Percentiles rank a stretch among this genome's conserved stretches.
Conservation (phyloP, 2,329 filamentous ascomycete genomes). For the Cladobotryum mycophilum region DNA sequence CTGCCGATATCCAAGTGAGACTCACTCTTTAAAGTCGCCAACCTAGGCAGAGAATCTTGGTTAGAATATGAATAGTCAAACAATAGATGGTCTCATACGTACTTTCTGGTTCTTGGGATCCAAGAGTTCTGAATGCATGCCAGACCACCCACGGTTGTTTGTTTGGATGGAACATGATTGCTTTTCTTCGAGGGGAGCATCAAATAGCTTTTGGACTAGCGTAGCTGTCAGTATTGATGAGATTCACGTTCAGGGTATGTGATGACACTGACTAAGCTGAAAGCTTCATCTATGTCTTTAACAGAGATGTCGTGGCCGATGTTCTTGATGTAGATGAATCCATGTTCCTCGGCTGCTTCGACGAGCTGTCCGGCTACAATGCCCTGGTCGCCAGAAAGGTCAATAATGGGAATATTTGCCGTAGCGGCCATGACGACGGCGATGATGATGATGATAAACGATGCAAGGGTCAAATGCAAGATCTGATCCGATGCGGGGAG, state of each 20-base stretch:
- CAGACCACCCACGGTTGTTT: slow-evolving; percentile 83
- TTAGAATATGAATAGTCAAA: no score
- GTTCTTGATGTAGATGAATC: slow-evolving; percentile 86
- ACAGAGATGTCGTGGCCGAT: slow-evolving; percentile 61
- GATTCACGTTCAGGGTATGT: background rate
- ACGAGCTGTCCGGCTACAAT: slow-evolving; percentile 63
- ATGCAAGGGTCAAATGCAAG: no score
- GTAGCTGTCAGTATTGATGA: background rate
- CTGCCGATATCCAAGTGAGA: background rate
- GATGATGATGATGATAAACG: background rate
- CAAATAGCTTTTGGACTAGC: slow-evolving; percentile 65
- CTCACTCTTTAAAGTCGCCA: slow-evolving; percentile 83
- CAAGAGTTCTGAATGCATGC: slow-evolving; percentile 80
- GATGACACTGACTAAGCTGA: slow-evolving; percentile 57
- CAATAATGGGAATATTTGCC: slow-evolving; percentile 69
- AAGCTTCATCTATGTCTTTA: slow-evolving; percentile 62
- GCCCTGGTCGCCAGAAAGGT: slow-evolving; percentile 58
- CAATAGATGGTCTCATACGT: slow-evolving; percentile 22
- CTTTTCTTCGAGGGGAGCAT: slow-evolving; percentile 64
- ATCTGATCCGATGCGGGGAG: no score
- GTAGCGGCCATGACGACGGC: slow-evolving; percentile 16
- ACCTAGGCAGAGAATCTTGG: slow-evolving; percentile 38
- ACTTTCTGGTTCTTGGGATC: slow-evolving; percentile 79
- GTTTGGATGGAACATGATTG: slow-evolving; percentile 65
- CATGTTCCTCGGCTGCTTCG: slow-evolving; percentile 72